Base-by-base conservation (phyloP, 2,329 filamentous ascomycete species). In the Cadophora malorum region DNA sequence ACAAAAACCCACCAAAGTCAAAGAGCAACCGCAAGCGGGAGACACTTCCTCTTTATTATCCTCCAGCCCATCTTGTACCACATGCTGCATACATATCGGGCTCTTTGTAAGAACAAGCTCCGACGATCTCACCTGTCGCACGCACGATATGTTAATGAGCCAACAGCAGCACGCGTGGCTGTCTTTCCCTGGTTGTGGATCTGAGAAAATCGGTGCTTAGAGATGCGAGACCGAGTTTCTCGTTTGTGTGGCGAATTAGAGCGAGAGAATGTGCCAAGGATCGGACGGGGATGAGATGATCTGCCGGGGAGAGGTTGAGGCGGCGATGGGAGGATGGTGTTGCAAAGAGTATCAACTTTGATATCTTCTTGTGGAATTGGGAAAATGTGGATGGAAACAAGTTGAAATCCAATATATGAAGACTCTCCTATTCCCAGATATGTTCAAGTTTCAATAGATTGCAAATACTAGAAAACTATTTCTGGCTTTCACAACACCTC, bases 191-290 rank as follows among this genome's bases (percentile, higher is more conserved):
- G 35, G 56, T 21, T 59, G 23, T 19, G 35, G 56, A 59, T 55
- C 41, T 21, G 33, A 23, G 14, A 21, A 45, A 14, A 38, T 58
- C 55, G 55, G 55, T 33, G 31, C 35, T 58, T 38, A 10, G 38
- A 23, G 35, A 19, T 9, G 56, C 56, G 56, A 59, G 35, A 59
- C 56, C 56, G 56, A 33, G 12, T 49, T 41, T 45, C 31, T 58
- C 35, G 56, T 45, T 59, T 25, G 19, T 12, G 5, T 38, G 38
- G 56, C 56, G 35, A 45, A 28, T 59, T 25, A 21, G 21, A 45
- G 21, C 6, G 12, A 8, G 21, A 8, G 9, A 25, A 8, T 4
- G 6, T 41, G 21, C 33, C 19, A 58, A 38, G n/a, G 33, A 35
- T 41, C 55, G 55, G 56, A 28, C 12, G 21, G 5, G 14, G 21